Evolutionary conservation across 306 rosid genomes (phyloP).

Genomic region (Fragaria ananassa): DNA sequence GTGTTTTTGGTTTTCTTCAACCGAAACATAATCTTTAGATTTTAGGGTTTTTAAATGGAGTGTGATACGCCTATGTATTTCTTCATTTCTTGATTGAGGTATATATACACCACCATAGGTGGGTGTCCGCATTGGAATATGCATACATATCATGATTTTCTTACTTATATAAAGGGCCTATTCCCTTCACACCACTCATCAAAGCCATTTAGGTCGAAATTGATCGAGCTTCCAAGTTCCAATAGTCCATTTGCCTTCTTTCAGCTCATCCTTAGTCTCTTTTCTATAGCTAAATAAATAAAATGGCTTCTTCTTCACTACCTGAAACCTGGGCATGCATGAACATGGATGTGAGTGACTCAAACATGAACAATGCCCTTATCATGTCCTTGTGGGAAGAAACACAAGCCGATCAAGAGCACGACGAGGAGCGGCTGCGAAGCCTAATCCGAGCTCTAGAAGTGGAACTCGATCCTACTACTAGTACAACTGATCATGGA

Average conservation of each 20-base stretch:
- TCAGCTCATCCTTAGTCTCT: not conserved
- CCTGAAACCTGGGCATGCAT: slow-evolving; percentile 20
- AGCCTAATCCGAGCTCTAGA: slow-evolving; percentile 18
- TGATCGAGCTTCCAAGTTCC: slow-evolving; percentile 3
- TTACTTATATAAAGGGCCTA: not conserved
- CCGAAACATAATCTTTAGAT: not conserved
- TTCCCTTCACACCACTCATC: not conserved
- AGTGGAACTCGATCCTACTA: slow-evolving; percentile 7
- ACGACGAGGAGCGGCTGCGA: slow-evolving; percentile 16
- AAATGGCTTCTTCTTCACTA: slow-evolving; percentile 17
- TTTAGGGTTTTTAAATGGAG: not conserved
- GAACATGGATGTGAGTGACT: slow-evolving; percentile 6
- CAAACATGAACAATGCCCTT: slow-evolving; percentile 7
- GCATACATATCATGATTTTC: not conserved
- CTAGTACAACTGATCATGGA: not conserved
- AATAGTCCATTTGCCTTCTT: not conserved
- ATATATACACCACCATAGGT: not conserved
- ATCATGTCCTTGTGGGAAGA: slow-evolving; percentile 23
- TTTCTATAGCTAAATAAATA: not conserved
- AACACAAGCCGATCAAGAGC: slow-evolving; percentile 24
- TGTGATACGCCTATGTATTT: not conserved
- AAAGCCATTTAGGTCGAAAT: not conserved
- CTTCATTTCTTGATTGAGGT: not conserved
- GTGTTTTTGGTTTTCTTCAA: slow-evolving; percentile 5
- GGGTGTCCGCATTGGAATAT: slow-evolving; percentile 4